Evolutionary conservation across 2,329 filamentous ascomycete species (phyloP).

Genomic region (Neofusicoccum umdonicola): DNA sequence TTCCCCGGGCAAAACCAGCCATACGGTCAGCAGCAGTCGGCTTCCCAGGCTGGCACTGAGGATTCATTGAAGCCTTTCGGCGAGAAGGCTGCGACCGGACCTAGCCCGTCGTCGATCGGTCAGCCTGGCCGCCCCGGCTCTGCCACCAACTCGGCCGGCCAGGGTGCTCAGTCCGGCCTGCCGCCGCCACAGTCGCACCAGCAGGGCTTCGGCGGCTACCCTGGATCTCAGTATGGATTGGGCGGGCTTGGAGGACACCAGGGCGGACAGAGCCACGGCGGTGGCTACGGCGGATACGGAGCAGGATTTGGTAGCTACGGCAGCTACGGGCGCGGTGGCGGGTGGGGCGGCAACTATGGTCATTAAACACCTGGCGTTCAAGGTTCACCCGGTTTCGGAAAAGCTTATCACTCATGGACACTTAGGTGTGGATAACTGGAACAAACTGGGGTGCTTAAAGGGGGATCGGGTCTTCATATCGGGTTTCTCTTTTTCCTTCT

Average conservation of each 20-base stretch:
- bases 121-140: constrained; percentile 64
- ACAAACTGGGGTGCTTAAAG: constrained; percentile 9
- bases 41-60: constrained; percentile 49
- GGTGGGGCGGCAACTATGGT: constrained; percentile 50
- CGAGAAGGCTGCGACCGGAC: constrained; percentile 53
- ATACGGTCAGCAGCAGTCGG: constrained; percentile 50
- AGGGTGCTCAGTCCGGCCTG: constrained; percentile 51
- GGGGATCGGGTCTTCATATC: constrained; percentile 9
- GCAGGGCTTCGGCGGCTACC: constrained; percentile 57
- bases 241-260: constrained; percentile 52
- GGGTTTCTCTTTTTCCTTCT: constrained; percentile 11
- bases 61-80: constrained; percentile 58
- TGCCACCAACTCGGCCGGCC: constrained; percentile 55
- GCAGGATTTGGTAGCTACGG: constrained; percentile 42
- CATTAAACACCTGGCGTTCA: constrained; percentile 23
- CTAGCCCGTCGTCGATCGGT: constrained; percentile 59
- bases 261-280: constrained; percentile 42
- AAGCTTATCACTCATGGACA: constrained; percentile 16
- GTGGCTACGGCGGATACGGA: constrained; percentile 42
- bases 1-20: constrained; percentile 53
- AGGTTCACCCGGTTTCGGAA: constrained; percentile 17
- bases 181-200: constrained; percentile 58
- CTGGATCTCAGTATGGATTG: constrained; percentile 53
- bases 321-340: constrained; percentile 45
- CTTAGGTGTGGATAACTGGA: constrained; percentile 17